Percentiles rank a stretch among this genome's conserved stretches.
Evolutionary conservation across 768 basidiomycete genomes (phyloP).

Genomic region (Naganishia randhawae): DNA sequence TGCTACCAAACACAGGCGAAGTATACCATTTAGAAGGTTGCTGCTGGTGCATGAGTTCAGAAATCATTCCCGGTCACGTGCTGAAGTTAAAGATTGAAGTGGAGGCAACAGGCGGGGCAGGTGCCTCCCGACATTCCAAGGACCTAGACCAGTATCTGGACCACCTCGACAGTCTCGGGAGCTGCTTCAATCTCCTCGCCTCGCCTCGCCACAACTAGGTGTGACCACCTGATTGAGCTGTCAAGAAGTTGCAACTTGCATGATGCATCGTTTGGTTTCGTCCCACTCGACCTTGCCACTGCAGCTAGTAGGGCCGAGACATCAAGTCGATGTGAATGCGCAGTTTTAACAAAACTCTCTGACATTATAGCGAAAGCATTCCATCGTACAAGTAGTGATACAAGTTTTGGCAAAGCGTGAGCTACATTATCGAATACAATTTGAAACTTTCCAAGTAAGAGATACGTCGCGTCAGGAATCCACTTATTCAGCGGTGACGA

Average conservation of each 20-base stretch:
- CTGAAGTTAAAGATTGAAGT: not conserved
- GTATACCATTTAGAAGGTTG: not conserved
- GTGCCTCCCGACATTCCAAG: not conserved
- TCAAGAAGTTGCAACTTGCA: too few species aligned
- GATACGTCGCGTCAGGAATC: not conserved
- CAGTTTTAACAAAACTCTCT: too few species aligned
- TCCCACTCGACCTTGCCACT: too few species aligned
- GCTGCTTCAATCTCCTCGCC: too few species aligned
- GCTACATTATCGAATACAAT: not conserved
- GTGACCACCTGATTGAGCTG: too few species aligned
- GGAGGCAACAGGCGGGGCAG: not conserved
- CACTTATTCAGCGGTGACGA: not conserved
- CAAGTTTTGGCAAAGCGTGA: not conserved
- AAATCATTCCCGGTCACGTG: constrained; percentile 21
- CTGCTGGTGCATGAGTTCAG: constrained; percentile 1
- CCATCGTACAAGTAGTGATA: not conserved
- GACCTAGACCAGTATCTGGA: too few species aligned
- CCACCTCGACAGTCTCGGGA: too few species aligned
- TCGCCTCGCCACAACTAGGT: too few species aligned
- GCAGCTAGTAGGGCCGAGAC: too few species aligned
- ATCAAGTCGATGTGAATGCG: too few species aligned
- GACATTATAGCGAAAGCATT: not conserved
- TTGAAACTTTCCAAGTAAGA: not conserved
- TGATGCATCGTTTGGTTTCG: too few species aligned
- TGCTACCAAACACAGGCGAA: not conserved